Percentiles rank a stretch among this genome's conserved stretches.
Conservation (phyloP, 2,329 filamentous ascomycete species). For the Talaromyces piceae region DNA sequence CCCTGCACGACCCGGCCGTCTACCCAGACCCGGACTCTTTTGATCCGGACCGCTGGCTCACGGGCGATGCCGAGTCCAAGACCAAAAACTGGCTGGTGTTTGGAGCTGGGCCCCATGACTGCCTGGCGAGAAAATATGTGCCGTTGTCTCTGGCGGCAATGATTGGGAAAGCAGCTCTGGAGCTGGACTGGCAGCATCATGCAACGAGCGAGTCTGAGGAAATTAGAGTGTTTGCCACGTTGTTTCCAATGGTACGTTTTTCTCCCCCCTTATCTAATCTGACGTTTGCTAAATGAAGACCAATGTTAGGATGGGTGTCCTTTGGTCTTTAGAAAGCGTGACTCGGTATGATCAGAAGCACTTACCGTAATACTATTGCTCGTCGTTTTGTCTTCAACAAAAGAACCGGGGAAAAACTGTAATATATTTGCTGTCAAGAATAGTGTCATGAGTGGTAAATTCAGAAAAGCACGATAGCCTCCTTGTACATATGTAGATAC, state of each 20-base stretch:
- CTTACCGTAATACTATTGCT: too few relatives aligned
- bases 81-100: slow-evolving; percentile 98
- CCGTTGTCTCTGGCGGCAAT: slow-evolving; percentile 80
- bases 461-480: too few relatives aligned
- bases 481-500: too few relatives aligned
- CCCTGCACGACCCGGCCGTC: slow-evolving; percentile 84
- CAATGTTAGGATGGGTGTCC: slow-evolving; percentile 88
- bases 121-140: slow-evolving; percentile 85
- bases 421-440: too few relatives aligned
- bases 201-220: slow-evolving; percentile 77
- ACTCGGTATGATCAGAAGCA: slow-evolving; percentile 14
- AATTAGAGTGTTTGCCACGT: slow-evolving; percentile 96
- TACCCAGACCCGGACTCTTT: slow-evolving; percentile 85
- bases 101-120: slow-evolving; percentile 92
- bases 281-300: too few relatives aligned
- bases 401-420: too few relatives aligned
- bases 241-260: slow-evolving; percentile 78
- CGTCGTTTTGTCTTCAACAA: too few relatives aligned
- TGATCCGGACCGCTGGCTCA: slow-evolving; percentile 85
- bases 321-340: slow-evolving; percentile 56
- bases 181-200: slow-evolving; percentile 84
- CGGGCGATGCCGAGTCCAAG: slow-evolving; percentile 78
- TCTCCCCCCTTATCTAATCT: slow-evolving; percentile 14
- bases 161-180: slow-evolving; percentile 80
- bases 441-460: too few relatives aligned